Evolutionary conservation across 768 basidiomycete species (phyloP).

Genomic region (Tulasnella sp.): DNA sequence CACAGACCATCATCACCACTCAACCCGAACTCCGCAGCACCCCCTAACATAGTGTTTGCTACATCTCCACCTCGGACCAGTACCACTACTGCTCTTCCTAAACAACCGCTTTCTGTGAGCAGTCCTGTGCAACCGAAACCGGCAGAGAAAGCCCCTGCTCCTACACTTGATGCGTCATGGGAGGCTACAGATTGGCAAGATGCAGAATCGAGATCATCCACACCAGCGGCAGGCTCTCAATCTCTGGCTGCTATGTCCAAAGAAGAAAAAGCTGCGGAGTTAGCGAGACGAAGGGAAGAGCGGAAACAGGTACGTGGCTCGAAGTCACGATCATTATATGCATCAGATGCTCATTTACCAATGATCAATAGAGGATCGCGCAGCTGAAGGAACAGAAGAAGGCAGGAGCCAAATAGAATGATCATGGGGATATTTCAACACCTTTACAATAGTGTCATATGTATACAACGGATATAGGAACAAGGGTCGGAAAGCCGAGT

Average conservation of each 20-base stretch:
- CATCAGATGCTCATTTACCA: not conserved
- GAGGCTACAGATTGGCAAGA: slow-evolving; percentile 16
- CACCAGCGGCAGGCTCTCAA: slow-evolving; percentile 21
- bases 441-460: not conserved
- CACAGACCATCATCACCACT: not conserved
- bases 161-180: slow-evolving; percentile 17
- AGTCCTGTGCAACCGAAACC: not conserved
- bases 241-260: slow-evolving; percentile 49
- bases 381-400: slow-evolving; percentile 73
- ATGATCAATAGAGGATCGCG: slow-evolving; percentile 49
- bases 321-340: not conserved
- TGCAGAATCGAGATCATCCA: slow-evolving; percentile 6
- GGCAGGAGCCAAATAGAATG: slow-evolving; percentile 6
- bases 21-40: not conserved
- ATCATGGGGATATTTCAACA: not conserved
- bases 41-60: not conserved
- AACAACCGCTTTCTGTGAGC: not conserved
- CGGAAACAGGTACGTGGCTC: slow-evolving; percentile 55
- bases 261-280: slow-evolving; percentile 89
- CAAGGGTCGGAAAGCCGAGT: not conserved
- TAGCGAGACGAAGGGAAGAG: slow-evolving; percentile 85
- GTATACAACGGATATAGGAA: not conserved
- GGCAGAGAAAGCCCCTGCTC: not conserved
- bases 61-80: not conserved
- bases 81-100: not conserved